A percentile compares a stretch with the other conserved stretches of the same genome.
Evolutionary conservation across 345 rosid species (phyloP).

Genomic region (Arabis hirsuta): DNA sequence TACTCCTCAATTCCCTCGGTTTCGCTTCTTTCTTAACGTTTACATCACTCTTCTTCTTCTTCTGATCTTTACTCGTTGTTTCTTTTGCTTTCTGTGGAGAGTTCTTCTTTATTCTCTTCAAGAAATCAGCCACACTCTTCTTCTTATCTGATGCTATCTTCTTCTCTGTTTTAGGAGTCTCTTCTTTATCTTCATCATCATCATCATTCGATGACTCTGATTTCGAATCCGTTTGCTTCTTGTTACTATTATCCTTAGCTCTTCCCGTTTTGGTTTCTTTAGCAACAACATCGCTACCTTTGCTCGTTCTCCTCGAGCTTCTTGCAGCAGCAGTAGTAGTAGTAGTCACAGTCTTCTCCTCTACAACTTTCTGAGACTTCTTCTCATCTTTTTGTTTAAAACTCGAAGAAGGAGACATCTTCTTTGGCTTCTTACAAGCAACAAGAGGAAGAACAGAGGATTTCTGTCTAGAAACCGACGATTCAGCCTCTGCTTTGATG

Average conservation of each 20-base stretch:
- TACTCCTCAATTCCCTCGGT: conserved; percentile 50
- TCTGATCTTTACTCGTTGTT: conserved; percentile 38
- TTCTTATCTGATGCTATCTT: conserved; percentile 54
- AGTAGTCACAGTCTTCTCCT: conserved; percentile 56
- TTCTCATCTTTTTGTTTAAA: conserved; percentile 43
- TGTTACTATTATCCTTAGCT: conserved; percentile 16
- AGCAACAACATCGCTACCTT: conserved; percentile 20
- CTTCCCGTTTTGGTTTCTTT: conserved; percentile 31
- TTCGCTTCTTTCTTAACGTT: conserved; percentile 50
- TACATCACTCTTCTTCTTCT: conserved; percentile 45
- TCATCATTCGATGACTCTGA: conserved; percentile 24
- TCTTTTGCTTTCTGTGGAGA: conserved; percentile 49
- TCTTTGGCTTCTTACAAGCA: conserved; percentile 60
- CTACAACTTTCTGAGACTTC: conserved; percentile 35
- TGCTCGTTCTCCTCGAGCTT: conserved; percentile 64
- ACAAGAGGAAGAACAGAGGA: conserved; percentile 52
- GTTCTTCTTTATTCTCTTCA: conserved; percentile 67
- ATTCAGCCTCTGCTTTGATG: conserved; percentile 41
- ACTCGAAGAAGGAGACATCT: conserved; percentile 47
- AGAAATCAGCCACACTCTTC: conserved; percentile 69
- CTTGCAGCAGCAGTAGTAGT: conserved; percentile 34
- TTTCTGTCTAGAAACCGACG: conserved; percentile 50
- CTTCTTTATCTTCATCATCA: conserved; percentile 34
- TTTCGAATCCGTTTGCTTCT: conserved; percentile 32
- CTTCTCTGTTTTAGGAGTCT: conserved; percentile 44